Percentiles rank a stretch among this genome's conserved stretches.
These are phyloP conservation scores for Aspergillus hiratsukae DNA, from an alignment of 2,329 filamentous ascomycete species.

Conservation along the genomic window DNA sequence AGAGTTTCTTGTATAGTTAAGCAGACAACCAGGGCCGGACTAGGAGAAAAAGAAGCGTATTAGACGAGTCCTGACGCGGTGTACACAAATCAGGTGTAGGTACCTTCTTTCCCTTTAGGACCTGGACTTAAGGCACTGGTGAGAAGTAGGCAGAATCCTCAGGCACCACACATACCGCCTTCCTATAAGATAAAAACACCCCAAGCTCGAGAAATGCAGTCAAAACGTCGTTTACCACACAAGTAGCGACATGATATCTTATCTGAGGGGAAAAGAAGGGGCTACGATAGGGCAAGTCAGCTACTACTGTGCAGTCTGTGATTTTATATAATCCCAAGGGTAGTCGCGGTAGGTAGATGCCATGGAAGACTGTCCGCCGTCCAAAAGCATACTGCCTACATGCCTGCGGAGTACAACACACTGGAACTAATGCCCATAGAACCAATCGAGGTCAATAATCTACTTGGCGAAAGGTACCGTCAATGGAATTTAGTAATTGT, in stretches of 20 bases:
- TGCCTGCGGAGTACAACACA: not conserved
- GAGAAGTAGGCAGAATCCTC: not conserved
- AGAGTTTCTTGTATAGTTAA: not conserved
- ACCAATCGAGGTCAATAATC: not conserved
- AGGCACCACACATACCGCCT: not conserved
- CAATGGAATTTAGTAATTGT: not conserved
- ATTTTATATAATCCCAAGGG: not conserved
- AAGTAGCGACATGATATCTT: not conserved
- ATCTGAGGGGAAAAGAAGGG: not conserved
- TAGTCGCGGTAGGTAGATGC: not conserved
- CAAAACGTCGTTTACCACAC: not conserved
- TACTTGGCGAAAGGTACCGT: not conserved
- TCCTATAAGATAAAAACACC: not conserved
- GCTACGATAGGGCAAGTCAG: not conserved
- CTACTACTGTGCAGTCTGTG: not conserved
- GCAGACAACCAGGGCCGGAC: not conserved
- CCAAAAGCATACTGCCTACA: not conserved
- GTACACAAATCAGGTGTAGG: not conserved
- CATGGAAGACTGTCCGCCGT: not conserved
- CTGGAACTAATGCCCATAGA: not conserved
- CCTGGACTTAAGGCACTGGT: not conserved
- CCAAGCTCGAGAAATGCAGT: not conserved
- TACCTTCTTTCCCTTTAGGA: not conserved
- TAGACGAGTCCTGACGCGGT: not conserved
- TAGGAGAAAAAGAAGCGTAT: not conserved